These are phyloP conservation scores for Peterozyma toletana DNA, from an alignment of 805 yeast species.

Conservation along the genomic window DNA sequence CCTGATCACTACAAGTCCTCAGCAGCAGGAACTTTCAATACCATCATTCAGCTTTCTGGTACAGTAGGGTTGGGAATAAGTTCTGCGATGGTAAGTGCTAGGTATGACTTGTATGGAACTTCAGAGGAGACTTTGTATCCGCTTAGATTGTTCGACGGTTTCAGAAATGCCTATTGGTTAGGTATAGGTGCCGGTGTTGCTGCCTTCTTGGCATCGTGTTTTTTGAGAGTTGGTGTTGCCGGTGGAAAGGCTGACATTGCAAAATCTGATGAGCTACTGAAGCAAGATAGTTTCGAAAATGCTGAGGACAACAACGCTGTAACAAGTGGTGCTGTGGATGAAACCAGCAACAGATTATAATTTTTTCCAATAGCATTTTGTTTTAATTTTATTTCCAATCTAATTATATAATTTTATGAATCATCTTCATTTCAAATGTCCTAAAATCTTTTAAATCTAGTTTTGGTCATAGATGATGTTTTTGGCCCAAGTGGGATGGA, in stretches of 20 bases:
- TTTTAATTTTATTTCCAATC: no score
- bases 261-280: neutral
- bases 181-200: conserved; percentile 27
- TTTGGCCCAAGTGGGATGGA: conserved; percentile 84
- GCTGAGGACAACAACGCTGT: no score
- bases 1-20: conserved; percentile 29
- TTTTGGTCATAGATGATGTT: conserved; percentile 2
- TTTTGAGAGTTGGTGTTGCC: conserved; percentile 28
- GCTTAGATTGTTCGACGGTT: conserved; percentile 21
- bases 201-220: conserved; percentile 22
- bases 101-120: conserved; percentile 23
- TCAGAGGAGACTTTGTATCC: conserved; percentile 15
- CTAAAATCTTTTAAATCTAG: neutral
- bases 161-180: conserved; percentile 29
- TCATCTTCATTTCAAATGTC: no score
- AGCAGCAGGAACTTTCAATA: conserved; percentile 43
- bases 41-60: conserved; percentile 31
- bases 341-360: no score
- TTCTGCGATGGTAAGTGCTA: conserved; percentile 29
- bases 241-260: conserved; percentile 13
- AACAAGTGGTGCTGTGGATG: no score
- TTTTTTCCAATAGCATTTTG: no score
- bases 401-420: no score
- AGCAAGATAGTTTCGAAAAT: no score
- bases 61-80: conserved; percentile 35